Base-by-base conservation (phyloP, 2,329 filamentous ascomycete species). In the Verticillium dahliae region DNA sequence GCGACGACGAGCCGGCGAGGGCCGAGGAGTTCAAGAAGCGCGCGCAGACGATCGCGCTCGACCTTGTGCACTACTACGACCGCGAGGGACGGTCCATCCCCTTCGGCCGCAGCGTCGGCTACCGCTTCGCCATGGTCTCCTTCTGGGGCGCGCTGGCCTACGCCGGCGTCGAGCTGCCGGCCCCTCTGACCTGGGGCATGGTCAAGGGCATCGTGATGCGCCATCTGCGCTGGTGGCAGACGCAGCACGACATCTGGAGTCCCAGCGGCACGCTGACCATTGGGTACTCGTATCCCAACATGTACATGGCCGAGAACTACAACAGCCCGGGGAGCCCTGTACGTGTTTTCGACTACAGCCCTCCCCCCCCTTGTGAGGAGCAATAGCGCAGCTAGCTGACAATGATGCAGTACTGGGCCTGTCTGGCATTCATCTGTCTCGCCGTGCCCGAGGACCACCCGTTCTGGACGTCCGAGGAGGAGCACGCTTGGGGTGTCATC, bases 121-220 rank as follows among this genome's bases (percentile, higher is more conserved):
- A 94, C 72, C 85, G 90, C n/a, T 93, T 92, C 72, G 90, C 89
- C 57, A 92, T 92, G 86, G 87, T 89, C n/a, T 89, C 86, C 0
- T 93, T 93, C 75, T 93, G 90, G 90, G 87, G 89, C 13, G 88
- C 90, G 0, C 75, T 92, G 34, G 90, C 89, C 1, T 92, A 91
- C 68, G 89, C 90, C 4, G 87, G 87, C 66, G 86, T 92, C 58
- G 88, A 91, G 60, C 80, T 92, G 5, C 89, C 90, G 0, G 80
- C 80, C 7, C 89, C 90, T 0, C 76, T 93, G 60, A 89, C 86
- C 2, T 92, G 90, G 89, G 90, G 90, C 2, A 88, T 90, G 67
- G 87, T 92, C 15, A 92, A 91, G 73, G 90, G 90, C 2, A 81
- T 93, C 14, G 81, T 92, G 45, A 74, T 93, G 61, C 82, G 90